These are phyloP conservation scores for Naegleria gruberi DNA, from an alignment of 208 protist species.

Conservation along the genomic window DNA sequence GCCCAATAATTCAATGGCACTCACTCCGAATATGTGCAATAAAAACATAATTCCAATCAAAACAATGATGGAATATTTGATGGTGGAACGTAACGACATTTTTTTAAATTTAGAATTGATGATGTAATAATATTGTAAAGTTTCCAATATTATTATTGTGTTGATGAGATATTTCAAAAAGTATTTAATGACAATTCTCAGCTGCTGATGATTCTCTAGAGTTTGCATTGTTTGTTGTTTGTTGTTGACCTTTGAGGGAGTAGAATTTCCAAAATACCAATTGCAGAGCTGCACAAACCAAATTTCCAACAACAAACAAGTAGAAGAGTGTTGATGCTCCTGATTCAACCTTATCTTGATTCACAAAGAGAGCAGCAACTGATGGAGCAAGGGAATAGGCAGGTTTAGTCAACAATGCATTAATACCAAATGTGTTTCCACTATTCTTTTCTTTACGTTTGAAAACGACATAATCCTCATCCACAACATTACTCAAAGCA, in stretches of 20 bases:
- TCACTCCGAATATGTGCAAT: too few species aligned
- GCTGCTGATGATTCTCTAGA: too few species aligned
- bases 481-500: background rate
- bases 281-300: background rate
- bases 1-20: too few species aligned
- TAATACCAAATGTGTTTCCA: background rate
- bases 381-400: background rate
- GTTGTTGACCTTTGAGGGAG: background rate
- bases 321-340: background rate
- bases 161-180: too few species aligned
- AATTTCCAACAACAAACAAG: background rate
- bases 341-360: background rate
- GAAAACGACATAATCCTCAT: background rate
- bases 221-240: too few species aligned
- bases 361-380: background rate
- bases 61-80: too few species aligned
- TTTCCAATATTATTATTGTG: too few species aligned
- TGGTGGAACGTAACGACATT: too few species aligned
- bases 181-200: too few species aligned
- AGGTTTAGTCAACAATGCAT: background rate
- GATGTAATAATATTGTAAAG: too few species aligned
- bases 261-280: background rate
- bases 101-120: too few species aligned
- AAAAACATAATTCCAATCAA: too few species aligned
- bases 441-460: background rate